Conservation (phyloP, 371 early-diverging fungal genomes). For the Rhizopus arrhizus region DNA sequence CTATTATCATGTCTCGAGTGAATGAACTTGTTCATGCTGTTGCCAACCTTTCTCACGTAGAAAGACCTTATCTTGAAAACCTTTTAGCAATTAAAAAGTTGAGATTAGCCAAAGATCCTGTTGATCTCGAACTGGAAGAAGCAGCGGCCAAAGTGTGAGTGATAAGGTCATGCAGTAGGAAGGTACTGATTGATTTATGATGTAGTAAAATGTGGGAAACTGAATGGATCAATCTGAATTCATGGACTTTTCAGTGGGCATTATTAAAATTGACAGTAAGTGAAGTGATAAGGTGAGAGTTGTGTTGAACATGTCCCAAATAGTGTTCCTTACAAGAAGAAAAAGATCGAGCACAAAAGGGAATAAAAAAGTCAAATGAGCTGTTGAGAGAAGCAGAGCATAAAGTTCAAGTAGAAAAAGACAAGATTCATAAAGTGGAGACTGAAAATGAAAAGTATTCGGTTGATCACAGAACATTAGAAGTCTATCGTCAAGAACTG, state of each 20-base stretch:
- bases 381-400: slow-evolving; percentile 32
- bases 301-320: not conserved
- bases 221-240: slow-evolving; percentile 31
- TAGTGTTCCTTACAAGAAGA: slow-evolving; percentile 44
- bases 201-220: slow-evolving; percentile 37
- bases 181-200: not conserved
- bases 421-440: slow-evolving; percentile 26
- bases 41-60: slow-evolving; percentile 45
- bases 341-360: slow-evolving; percentile 26
- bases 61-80: slow-evolving; percentile 37
- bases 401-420: slow-evolving; percentile 29
- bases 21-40: slow-evolving; percentile 44
- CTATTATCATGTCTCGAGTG: slow-evolving; percentile 27
- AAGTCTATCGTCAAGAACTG: slow-evolving; percentile 51
- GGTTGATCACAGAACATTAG: slow-evolving; percentile 41
- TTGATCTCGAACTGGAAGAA: slow-evolving; percentile 35
- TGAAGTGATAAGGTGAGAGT: not conserved
- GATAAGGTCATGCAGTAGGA: not conserved
- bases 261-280: slow-evolving; percentile 42
- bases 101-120: slow-evolving; percentile 33
- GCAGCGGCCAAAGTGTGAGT: slow-evolving; percentile 47
- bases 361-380: slow-evolving; percentile 33
- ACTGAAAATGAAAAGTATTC: slow-evolving; percentile 43
- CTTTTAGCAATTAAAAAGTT: slow-evolving; percentile 31
- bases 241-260: slow-evolving; percentile 47